Evolutionary conservation across 306 rosid species (phyloP).

Genomic region (Ammopiptanthus mongolicus): DNA sequence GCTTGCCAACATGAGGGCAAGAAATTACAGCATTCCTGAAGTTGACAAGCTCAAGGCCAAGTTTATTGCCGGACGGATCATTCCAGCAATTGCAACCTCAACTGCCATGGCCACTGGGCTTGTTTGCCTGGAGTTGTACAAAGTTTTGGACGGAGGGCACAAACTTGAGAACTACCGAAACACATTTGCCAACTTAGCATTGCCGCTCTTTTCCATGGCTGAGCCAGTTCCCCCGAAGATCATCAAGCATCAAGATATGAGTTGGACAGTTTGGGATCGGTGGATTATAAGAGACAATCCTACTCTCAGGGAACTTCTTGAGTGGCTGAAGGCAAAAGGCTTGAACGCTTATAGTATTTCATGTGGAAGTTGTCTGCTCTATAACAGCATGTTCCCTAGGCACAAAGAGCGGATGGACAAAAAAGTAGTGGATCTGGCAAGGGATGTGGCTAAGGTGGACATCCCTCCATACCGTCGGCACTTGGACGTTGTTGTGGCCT

Average conservation of each 20-base stretch:
- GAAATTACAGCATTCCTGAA: conserved; percentile 90
- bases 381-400: conserved; percentile 80
- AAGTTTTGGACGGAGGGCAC: conserved; percentile 79
- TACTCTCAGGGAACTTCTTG: conserved; percentile 76
- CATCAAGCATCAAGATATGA: conserved; percentile 77
- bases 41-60: conserved; percentile 97
- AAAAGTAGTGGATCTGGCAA: conserved; percentile 74
- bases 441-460: conserved; percentile 82
- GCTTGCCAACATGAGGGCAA: conserved; percentile 98
- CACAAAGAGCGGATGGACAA: conserved; percentile 92
- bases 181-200: conserved; percentile 90
- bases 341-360: conserved; percentile 89
- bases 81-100: conserved; percentile 97
- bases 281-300: conserved; percentile 85
- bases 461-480: conserved; percentile 72
- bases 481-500: conserved; percentile 87
- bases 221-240: conserved; percentile 96
- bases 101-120: conserved; percentile 98
- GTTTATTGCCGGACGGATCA: conserved; percentile 91
- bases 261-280: conserved; percentile 98
- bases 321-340: conserved; percentile 80
- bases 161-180: conserved; percentile 83
- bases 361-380: conserved; percentile 85
- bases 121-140: conserved; percentile 91
- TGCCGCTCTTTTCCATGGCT: conserved; percentile 87